Evolutionary conservation across 2,329 filamentous ascomycete species (phyloP).

Genomic region (Plectosphaerella cucumerina): DNA sequence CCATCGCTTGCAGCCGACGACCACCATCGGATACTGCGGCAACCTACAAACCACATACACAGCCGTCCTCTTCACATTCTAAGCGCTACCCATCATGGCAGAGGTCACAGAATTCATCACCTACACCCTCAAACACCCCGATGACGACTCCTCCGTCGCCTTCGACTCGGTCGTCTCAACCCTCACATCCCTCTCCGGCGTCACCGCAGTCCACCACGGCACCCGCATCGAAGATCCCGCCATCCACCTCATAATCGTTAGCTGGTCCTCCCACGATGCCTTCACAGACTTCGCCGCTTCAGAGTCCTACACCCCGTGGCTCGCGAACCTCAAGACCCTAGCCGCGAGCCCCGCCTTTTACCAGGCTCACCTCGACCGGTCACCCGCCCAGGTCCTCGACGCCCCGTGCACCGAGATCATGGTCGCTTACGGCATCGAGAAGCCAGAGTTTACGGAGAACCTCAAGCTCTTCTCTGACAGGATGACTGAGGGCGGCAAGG

Average conservation of each 20-base stretch:
- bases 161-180: conserved; percentile 6
- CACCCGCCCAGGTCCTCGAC: conserved; percentile 17
- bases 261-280: conserved; percentile 27
- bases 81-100: conserved; percentile 1
- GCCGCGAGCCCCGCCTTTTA: conserved; percentile 19
- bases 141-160: conserved; percentile 5
- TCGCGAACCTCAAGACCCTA: conserved; percentile 29
- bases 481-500: conserved; percentile 19
- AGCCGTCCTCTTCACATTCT: too few relatives aligned
- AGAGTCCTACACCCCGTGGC: conserved; percentile 34
- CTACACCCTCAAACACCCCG: conserved; percentile 8
- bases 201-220: conserved; percentile 27
- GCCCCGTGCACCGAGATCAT: conserved; percentile 35
- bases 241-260: conserved; percentile 25
- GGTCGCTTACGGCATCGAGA: conserved; percentile 25
- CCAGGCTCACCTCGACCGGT: conserved; percentile 7
- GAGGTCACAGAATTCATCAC: conserved; percentile 12
- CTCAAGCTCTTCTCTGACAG: conserved; percentile 21
- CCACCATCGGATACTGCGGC: too few relatives aligned
- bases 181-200: conserved; percentile 21
- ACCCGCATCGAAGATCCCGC: conserved; percentile 27
- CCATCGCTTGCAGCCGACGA: too few relatives aligned
- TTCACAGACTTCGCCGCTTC: conserved; percentile 35
- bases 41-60: too few relatives aligned
- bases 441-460: conserved; percentile 11